Evolutionary conservation across 208 protist genomes (phyloP).

Genomic region (Tritrichomonas foetus): DNA sequence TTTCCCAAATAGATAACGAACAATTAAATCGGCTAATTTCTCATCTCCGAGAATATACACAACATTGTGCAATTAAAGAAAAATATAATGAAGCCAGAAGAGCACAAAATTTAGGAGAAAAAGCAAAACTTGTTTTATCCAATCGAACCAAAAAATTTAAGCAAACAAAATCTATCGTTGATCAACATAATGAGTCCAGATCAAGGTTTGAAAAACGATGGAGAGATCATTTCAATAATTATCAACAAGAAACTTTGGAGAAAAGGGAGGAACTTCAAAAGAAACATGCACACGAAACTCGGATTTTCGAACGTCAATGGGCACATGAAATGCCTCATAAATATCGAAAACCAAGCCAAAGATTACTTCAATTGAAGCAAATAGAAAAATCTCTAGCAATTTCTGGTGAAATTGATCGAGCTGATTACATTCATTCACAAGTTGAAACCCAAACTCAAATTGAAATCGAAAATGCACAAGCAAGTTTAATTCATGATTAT

Average conservation of each 20-base stretch:
- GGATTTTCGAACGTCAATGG: not conserved
- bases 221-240: not conserved
- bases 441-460: not conserved
- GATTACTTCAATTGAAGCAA: not conserved
- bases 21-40: not conserved
- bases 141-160: not conserved
- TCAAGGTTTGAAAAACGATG: not conserved
- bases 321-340: not conserved
- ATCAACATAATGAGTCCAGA: not conserved
- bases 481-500: not conserved
- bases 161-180: not conserved
- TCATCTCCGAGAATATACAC: not conserved
- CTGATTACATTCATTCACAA: not conserved
- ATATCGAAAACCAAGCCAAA: not conserved
- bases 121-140: not conserved
- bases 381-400: not conserved
- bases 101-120: not conserved
- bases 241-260: not conserved
- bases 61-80: not conserved
- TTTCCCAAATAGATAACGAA: not conserved
- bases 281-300: not conserved
- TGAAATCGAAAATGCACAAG: not conserved
- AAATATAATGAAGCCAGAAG: not conserved
- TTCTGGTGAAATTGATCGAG: not conserved
- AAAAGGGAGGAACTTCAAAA: not conserved